Conservation (phyloP, 257 asterid genomes). For the Plantago major region DNA sequence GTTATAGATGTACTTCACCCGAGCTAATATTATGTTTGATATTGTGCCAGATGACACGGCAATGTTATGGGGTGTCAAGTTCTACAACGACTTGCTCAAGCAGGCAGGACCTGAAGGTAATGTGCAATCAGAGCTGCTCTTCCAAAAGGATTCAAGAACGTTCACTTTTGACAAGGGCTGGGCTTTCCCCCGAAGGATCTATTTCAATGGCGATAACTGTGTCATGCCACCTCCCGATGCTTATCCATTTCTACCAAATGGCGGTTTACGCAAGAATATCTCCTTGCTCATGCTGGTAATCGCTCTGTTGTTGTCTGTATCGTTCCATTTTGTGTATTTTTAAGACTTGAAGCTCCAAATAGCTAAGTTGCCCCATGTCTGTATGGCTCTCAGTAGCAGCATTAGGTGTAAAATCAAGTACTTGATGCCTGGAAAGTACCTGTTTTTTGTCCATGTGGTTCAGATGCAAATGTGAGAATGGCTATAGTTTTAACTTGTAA, state of each 20-base stretch:
- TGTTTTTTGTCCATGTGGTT: conserved; percentile 6
- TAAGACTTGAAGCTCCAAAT: conserved; percentile 23
- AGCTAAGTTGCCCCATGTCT: conserved; percentile 9
- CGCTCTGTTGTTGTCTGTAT: conserved; percentile 34
- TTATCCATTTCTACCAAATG: conserved; percentile 74
- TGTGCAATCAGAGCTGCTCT: conserved; percentile 83
- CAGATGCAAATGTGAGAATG: conserved; percentile 12
- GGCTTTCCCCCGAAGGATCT: conserved; percentile 81
- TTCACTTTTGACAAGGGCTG: conserved; percentile 80
- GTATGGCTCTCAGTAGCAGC: not conserved
- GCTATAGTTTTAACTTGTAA: too few species aligned
- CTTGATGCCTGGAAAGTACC: not conserved
- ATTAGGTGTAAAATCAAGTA: not conserved
- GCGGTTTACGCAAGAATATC: conserved; percentile 33
- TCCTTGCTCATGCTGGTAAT: conserved; percentile 37
- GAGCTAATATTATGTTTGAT: conserved; percentile 7
- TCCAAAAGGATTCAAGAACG: conserved; percentile 60
- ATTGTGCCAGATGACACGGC: conserved; percentile 70
- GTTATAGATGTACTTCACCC: not conserved
- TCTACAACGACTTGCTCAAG: conserved; percentile 64
- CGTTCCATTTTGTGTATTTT: conserved; percentile 36
- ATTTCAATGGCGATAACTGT: too few species aligned
- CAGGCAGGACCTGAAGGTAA: conserved; percentile 78
- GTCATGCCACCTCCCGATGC: conserved; percentile 86
- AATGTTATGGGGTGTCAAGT: too few species aligned